phyloP scores from a whole-genome alignment of 2,329 filamentous ascomycete genomes.

The Aspergillus fumigatiaffinis region DNA sequence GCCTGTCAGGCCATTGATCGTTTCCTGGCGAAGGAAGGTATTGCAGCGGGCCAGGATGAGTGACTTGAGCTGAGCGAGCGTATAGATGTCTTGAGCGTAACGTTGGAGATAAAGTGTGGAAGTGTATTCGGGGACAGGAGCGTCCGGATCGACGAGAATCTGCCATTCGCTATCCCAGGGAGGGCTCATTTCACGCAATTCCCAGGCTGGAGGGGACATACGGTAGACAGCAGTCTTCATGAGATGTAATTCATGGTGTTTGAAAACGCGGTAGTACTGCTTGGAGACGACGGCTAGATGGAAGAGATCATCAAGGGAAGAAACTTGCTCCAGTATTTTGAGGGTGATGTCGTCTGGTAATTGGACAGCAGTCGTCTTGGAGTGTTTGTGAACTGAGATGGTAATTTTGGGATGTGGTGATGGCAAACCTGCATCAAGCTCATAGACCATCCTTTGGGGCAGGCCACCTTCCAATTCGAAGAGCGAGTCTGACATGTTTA shows the following conservation, averaged over 20 bases:
- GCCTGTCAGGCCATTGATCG: conserved; percentile 51
- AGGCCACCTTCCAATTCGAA: conserved; percentile 18
- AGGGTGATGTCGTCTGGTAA: conserved; percentile 50
- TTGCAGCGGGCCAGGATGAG: conserved; percentile 55
- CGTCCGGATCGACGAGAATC: conserved; percentile 41
- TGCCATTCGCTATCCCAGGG: conserved; percentile 45
- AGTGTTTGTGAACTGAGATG: conserved; percentile 16
- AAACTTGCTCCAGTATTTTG: conserved; percentile 48
- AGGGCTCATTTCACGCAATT: conserved; percentile 55
- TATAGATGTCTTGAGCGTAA: conserved; percentile 51
- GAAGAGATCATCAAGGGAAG: conserved; percentile 53
- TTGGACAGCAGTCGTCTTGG: conserved; percentile 34
- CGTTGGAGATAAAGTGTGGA: conserved; percentile 50
- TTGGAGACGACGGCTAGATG: conserved; percentile 51
- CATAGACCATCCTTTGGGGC: conserved; percentile 27
- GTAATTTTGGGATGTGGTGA: conserved; percentile 8
- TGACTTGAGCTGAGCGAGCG: conserved; percentile 52
- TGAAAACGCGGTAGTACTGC: conserved; percentile 56
- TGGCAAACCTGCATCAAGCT: conserved; percentile 28
- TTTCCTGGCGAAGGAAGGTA: conserved; percentile 55
- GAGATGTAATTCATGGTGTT: conserved; percentile 52
- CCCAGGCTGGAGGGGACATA: conserved; percentile 57
- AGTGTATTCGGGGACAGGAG: conserved; percentile 51
- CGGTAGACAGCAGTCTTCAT: conserved; percentile 50
- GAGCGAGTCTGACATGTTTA: conserved; percentile 13